A percentile compares a stretch with the other conserved stretches of the same genome.
phyloP scores from a whole-genome alignment of 2,329 filamentous ascomycete genomes.

The Cercospora nicotianae region DNA sequence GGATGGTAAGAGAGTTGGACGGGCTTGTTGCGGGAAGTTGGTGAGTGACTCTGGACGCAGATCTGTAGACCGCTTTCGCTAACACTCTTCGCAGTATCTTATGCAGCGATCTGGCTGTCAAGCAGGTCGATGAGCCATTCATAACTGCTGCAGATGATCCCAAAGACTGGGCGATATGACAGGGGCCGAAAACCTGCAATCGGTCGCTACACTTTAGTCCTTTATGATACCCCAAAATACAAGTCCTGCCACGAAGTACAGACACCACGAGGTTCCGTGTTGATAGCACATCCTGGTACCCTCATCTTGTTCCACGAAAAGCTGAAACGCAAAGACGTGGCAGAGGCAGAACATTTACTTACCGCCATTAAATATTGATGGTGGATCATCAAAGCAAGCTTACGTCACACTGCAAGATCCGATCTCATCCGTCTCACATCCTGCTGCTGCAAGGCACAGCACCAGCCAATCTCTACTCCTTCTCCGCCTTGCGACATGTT shows the following conservation, averaged over 20 bases:
- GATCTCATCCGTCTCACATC: background rate
- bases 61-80: conserved; percentile 39
- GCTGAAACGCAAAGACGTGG: background rate
- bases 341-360: background rate
- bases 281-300: background rate
- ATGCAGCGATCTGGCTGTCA: conserved; percentile 93
- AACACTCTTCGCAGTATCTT: conserved; percentile 60
- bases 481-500: background rate
- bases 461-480: background rate
- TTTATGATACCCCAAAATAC: background rate
- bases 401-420: conserved; percentile 1
- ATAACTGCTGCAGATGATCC: conserved; percentile 69
- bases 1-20: conserved; percentile 84
- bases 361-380: background rate
- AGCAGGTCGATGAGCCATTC: conserved; percentile 91
- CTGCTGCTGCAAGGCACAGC: background rate
- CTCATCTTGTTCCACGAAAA: background rate
- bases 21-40: conserved; percentile 83
- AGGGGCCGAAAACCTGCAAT: background rate
- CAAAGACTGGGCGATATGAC: conserved; percentile 70
- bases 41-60: conserved; percentile 1
- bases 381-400: background rate
- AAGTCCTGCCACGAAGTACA: background rate
- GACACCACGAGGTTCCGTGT: background rate
- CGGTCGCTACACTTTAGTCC: background rate